Conservation (phyloP, 106 monocot genomes). For the Dioscorea dumetorum region DNA sequence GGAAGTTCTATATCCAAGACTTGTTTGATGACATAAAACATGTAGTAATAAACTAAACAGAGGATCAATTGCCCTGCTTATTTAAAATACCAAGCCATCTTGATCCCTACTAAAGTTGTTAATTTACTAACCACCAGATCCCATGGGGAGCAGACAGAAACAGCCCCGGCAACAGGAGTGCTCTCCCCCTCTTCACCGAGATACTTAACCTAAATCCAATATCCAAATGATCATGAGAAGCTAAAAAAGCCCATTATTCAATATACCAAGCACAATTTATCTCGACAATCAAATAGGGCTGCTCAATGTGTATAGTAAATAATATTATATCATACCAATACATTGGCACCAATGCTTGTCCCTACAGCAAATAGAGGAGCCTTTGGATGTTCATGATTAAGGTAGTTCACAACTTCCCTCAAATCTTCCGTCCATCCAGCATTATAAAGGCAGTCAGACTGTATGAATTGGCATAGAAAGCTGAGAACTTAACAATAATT, state of each 20-base stretch:
- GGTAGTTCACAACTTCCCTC: constrained; percentile 62
- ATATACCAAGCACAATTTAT: neutral
- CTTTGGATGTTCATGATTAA: constrained; percentile 58
- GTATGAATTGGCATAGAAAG: constrained; percentile 9
- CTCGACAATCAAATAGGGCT: no score
- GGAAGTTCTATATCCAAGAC: no score
- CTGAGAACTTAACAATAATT: neutral
- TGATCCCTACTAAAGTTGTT: no score
- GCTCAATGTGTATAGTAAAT: no score
- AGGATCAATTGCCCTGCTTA: no score
- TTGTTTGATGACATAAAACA: no score
- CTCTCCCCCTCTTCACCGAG: constrained; percentile 92
- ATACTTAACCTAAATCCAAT: constrained; percentile 74
- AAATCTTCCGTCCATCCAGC: constrained; percentile 93
- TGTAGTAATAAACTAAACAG: no score
- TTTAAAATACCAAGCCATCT: no score
- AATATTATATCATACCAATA: constrained; percentile 43
- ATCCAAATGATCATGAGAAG: neutral
- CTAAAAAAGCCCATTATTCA: neutral
- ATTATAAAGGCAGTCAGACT: constrained; percentile 90
- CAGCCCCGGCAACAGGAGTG: constrained; percentile 88
- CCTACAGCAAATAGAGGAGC: constrained; percentile 78
- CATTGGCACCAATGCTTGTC: constrained; percentile 89
- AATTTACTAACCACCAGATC: constrained; percentile 82
- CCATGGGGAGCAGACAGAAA: constrained; percentile 94